Evolutionary conservation across 352 stramenopile species (phyloP), one percentile per base, ranked within the genome.

Genomic region (Lagenidium giganteum): DNA sequence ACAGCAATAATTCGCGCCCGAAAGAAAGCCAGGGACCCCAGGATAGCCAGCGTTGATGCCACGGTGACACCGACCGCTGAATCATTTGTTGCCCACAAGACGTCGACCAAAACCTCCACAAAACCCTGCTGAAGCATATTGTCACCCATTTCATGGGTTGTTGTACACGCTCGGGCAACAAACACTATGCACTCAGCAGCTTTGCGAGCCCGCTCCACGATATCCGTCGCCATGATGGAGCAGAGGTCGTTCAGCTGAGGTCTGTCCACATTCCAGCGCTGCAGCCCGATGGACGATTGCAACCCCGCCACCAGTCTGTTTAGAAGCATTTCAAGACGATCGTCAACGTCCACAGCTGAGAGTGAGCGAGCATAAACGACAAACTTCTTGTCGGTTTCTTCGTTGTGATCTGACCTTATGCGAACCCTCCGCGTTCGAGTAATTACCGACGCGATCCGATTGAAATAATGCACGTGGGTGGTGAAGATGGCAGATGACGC

Each of bases 311-410:
- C n/a, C n/a, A n/a, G n/a, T n/a, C n/a, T n/a, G n/a, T n/a, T n/a
- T n/a, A n/a, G n/a, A n/a, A n/a, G n/a, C n/a, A n/a, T n/a, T n/a
- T n/a, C n/a, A n/a, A n/a, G n/a, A n/a, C n/a, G n/a, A n/a, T n/a
- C 42, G 12, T 28, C 26, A 11, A 39, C 40, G 22, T 46, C 49
- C 21, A 45, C 50, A 57, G 26, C 41, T 46, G 12, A 40, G 40
- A 3, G 28, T 26, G 5, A 50, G 34, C 1, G 51, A 13, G 23
- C 18, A 7, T 17, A 16, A 42, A 35, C 23, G 13, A 32, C 43
- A 17, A 42, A n/a, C n/a, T n/a, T n/a, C n/a, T n/a, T n/a, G n/a
- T n/a, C n/a, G n/a, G n/a, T n/a, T n/a, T n/a, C n/a, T n/a, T n/a
- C n/a, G n/a, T n/a, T n/a, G n/a, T n/a, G n/a, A n/a, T n/a, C n/a